Percentiles rank a stretch among this genome's conserved stretches.
Evolutionary conservation across 2,329 filamentous ascomycete genomes (phyloP).

Genomic region (Pyrenochaeta sp.): DNA sequence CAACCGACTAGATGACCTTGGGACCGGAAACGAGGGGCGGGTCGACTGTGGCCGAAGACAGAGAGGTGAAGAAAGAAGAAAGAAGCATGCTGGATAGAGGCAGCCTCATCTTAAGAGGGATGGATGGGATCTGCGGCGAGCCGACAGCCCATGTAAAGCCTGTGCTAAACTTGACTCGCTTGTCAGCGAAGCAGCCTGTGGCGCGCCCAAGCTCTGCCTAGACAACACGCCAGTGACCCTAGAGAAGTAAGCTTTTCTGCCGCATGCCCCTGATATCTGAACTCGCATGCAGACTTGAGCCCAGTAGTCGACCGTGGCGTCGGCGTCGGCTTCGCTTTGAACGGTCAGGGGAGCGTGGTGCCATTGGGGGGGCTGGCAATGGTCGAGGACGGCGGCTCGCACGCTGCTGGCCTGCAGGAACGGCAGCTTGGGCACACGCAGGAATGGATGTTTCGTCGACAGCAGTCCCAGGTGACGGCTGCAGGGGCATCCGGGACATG

Average conservation of each 20-base stretch:
- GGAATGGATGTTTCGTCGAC: background rate
- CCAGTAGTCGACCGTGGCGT: conserved; percentile 21
- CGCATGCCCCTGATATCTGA: conserved; percentile 15
- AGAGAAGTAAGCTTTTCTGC: conserved; percentile 21
- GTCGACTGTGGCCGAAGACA: conserved; percentile 21
- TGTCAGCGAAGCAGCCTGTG: conserved; percentile 13
- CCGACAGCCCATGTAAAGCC: conserved; percentile 18
- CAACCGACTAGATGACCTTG: conserved; percentile 37
- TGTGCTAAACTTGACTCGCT: conserved; percentile 32
- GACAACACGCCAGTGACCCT: conserved; percentile 16
- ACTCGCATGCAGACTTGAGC: conserved; percentile 15
- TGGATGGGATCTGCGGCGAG: conserved; percentile 21
- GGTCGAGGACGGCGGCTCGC: conserved; percentile 9
- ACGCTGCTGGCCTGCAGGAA: conserved; percentile 22
- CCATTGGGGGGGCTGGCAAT: conserved; percentile 17
- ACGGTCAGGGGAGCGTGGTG: conserved; percentile 6
- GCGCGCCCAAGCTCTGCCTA: conserved; percentile 17
- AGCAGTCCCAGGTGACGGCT: conserved; percentile 5
- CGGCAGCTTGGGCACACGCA: too few relatives aligned
- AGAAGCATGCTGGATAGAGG: conserved; percentile 12
- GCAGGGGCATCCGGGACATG: background rate
- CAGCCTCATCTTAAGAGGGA: conserved; percentile 27
- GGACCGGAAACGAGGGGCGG: conserved; percentile 22
- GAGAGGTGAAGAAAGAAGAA: conserved; percentile 23
- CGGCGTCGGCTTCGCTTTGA: conserved; percentile 25